Evolutionary conservation across 108 stramenopile genomes (phyloP).

Genomic region (Epipyxis sp.): DNA sequence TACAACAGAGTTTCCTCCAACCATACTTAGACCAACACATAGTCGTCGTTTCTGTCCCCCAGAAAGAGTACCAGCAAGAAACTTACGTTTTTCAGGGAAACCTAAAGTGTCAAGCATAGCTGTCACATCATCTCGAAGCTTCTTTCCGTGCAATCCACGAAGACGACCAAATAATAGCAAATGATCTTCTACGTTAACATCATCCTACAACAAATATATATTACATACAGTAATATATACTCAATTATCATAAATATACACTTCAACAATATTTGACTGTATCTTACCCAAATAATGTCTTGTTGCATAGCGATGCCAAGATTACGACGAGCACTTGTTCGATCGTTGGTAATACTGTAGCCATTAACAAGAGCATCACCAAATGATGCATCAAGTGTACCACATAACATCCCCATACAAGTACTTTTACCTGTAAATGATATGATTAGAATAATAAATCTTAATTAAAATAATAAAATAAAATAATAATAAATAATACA

Average conservation of each 20-base stretch:
- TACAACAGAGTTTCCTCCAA: constrained; percentile 24
- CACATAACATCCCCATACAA: constrained; percentile 23
- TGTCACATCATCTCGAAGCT: constrained; percentile 1
- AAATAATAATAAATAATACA: too few relatives aligned
- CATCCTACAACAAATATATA: too few relatives aligned
- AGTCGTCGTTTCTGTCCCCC: constrained; percentile 31
- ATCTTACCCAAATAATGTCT: constrained; percentile 32
- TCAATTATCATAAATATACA: too few relatives aligned
- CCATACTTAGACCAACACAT: constrained; percentile 27
- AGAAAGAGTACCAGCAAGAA: constrained; percentile 21
- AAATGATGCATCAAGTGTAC: constrained; percentile 9
- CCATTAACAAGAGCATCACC: constrained; percentile 31
- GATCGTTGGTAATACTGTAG: constrained; percentile 20
- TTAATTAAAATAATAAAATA: too few relatives aligned
- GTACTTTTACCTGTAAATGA: too few relatives aligned
- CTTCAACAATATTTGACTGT: too few relatives aligned
- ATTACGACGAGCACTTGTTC: background rate
- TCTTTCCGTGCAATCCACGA: constrained; percentile 12
- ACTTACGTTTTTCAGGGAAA: constrained; percentile 22
- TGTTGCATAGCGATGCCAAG: constrained; percentile 27
- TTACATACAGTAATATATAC: too few relatives aligned
- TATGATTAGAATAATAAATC: too few relatives aligned
- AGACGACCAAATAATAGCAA: constrained; percentile 19
- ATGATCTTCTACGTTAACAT: constrained; percentile 21
- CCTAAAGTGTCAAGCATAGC: constrained; percentile 22